phyloP scores from a whole-genome alignment of 1,139 yeast species.

The Schwanniomyces etchellsii region DNA sequence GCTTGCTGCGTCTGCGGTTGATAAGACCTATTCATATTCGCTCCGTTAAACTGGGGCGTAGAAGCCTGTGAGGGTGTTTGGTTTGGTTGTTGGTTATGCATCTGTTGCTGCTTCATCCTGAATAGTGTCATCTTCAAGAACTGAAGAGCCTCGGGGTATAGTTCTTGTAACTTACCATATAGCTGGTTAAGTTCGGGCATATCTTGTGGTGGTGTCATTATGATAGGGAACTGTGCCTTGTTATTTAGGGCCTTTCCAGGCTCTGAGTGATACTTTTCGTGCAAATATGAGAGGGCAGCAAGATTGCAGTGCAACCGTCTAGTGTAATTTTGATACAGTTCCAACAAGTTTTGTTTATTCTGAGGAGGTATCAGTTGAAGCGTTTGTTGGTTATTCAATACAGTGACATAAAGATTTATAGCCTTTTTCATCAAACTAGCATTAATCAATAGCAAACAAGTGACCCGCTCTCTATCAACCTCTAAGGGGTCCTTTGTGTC shows the following conservation, averaged over 20 bases:
- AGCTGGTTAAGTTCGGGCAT: constrained; percentile 48
- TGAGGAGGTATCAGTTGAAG: constrained; percentile 32
- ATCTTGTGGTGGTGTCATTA: constrained; percentile 50
- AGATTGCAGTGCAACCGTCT: constrained; percentile 51
- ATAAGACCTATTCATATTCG: background rate
- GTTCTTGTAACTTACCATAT: constrained; percentile 42
- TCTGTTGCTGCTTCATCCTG: constrained; percentile 24
- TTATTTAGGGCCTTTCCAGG: constrained; percentile 21
- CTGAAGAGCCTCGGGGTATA: constrained; percentile 53
- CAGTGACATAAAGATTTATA: constrained; percentile 28
- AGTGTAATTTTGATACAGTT: constrained; percentile 45
- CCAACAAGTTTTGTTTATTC: constrained; percentile 33
- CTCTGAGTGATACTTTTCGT: constrained; percentile 45
- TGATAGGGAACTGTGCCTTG: constrained; percentile 43
- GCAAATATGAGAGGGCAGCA: constrained; percentile 46
- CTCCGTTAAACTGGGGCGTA: background rate
- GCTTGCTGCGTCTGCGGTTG: background rate
- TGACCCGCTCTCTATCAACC: constrained; percentile 43
- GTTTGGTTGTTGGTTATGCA: constrained; percentile 6
- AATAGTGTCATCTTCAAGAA: constrained; percentile 42
- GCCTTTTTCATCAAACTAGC: constrained; percentile 49
- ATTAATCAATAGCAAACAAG: constrained; percentile 47
- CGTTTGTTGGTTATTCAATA: constrained; percentile 30
- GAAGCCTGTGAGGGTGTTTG: background rate
- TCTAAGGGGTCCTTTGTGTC: constrained; percentile 5